Evolutionary conservation across 2,329 filamentous ascomycete genomes (phyloP), one percentile per base, ranked within the genome.

Genomic region (Fusarium miscanthi): DNA sequence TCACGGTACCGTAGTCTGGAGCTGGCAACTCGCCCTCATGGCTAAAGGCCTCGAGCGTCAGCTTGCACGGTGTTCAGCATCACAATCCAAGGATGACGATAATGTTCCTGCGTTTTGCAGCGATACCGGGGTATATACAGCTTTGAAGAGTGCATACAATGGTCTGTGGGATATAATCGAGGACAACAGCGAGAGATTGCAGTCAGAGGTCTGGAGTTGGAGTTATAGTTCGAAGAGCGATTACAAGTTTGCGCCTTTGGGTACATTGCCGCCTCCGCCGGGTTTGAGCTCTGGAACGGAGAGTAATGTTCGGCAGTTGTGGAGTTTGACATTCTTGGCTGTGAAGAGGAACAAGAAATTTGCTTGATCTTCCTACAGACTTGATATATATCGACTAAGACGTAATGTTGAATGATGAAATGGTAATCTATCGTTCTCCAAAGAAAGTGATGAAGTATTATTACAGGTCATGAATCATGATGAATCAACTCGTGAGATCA

Each of bases 11-110:
- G 89, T 92, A 0, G 83, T 92, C 3, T 92, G 89, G 90, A 86
- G 85, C 48, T 92, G 89, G 89, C 89, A 88, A 60, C 80, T 91
- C 8, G 85, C 89, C 1, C 90, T 92, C 85, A 90, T 91, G 87
- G 89, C 87, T 0, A 85, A 85, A 14, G 90, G 90, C 0, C 78
- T 92, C 0, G 85, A 89, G 62, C 79, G 84, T 5, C 90, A 92
- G 72, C 82, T 92, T 9, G 84, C 76, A 2, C 83, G 89, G 4
- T 92, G 89, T 25, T n/a, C 37, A 17, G 37, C 30, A 1, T 48
- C 57, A 2, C 14, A 52, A 6, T 38, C 30, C 2, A 21, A 41
- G 7, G 56, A 30, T n/a, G 17, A 35, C 11, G 27, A 35, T 6
- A 12, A 58, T 13, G 45, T 27, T 13, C 86, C 85, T 25, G 83